These are phyloP conservation scores for barrel medic (Medicago truncatula) DNA, from an alignment of 306 rosid genomes.

Conservation along the genomic window DNA sequence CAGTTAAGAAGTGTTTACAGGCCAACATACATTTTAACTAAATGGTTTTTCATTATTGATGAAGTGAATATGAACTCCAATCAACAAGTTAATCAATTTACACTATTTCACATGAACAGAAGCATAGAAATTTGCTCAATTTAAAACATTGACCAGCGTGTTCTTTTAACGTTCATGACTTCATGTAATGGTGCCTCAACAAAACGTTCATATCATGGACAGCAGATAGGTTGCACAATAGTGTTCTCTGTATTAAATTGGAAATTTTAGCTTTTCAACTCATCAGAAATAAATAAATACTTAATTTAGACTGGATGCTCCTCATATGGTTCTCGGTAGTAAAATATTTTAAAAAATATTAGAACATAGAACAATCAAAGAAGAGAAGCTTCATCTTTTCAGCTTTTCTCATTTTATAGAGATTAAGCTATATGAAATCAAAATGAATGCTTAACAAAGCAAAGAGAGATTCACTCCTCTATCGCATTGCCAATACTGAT, in stretches of 20 bases:
- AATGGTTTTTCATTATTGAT: constrained; percentile 21
- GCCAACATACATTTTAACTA: constrained; percentile 30
- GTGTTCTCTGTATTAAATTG: not conserved
- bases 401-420: constrained; percentile 9
- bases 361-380: constrained; percentile 5
- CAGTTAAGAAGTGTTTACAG: constrained; percentile 6
- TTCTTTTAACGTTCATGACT: constrained; percentile 1
- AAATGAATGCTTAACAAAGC: constrained; percentile 22
- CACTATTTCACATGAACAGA: constrained; percentile 33
- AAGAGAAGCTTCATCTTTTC: not conserved
- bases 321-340: not conserved
- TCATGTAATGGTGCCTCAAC: not conserved
- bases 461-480: constrained; percentile 5
- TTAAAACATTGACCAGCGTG: constrained; percentile 14
- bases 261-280: no score
- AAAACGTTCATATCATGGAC: not conserved
- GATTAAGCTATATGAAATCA: constrained; percentile 7
- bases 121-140: constrained; percentile 19
- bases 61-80: constrained; percentile 28
- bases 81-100: constrained; percentile 14
- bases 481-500: constrained; percentile 7
- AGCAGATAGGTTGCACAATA: constrained; percentile 1
- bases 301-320: constrained; percentile 10
- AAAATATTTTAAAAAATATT: constrained; percentile 13
- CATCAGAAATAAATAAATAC: not conserved